Evolutionary conservation across 139 green algal genomes (phyloP), one percentile per base, ranked within the genome.

Genomic region (Chlamydomonas schloesseri): DNA sequence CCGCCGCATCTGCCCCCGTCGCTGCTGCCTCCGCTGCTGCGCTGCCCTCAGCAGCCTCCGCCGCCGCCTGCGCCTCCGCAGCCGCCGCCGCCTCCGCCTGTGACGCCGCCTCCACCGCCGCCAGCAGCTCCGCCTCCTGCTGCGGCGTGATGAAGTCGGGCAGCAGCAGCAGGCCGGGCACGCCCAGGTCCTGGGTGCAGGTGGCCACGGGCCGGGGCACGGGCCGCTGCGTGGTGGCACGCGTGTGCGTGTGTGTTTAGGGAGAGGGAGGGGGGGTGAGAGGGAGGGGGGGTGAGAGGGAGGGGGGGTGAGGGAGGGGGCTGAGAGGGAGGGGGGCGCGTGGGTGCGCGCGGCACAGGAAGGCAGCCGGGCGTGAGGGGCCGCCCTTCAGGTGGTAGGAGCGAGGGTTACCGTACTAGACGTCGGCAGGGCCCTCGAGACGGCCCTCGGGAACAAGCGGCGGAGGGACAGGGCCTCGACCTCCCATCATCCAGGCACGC

Each of bases 151-250:
- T 68, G 82, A 97, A 98, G 46, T 94, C 86, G 9, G 37, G 46
- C 20, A 91, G 14, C 21, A 97, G 89, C 0, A 77, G 18, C n/a
- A 98, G 88, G 1, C 96, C 96, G 46, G 93, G 91, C 1, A 98
- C 90, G 71, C 80, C 83, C 74, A 89, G 90, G 21, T 84, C 89
- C 0, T 76, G 65, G 0, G 90, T 47, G 26, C 26, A 73, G 33
- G 46, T 71, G 58, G 21, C 46, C 33, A 77, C 75, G 13, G 72
- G 62, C 47, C 79, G 46, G 24, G 79, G 79, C 21, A 85, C 67
- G 3, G 79, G 79, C 2, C 79, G 79, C 79, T 85, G 47, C 24
- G 23, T 17, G 23, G 42, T n/a, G n/a, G n/a, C n/a, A n/a, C n/a
- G n/a, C n/a, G n/a, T n/a, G n/a, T n/a, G n/a, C n/a, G n/a, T n/a